A percentile compares a stretch with the other conserved stretches of the same genome.
These are phyloP conservation scores for Cyberlindnera petersonii DNA, from an alignment of 805 yeast species.

Conservation along the genomic window DNA sequence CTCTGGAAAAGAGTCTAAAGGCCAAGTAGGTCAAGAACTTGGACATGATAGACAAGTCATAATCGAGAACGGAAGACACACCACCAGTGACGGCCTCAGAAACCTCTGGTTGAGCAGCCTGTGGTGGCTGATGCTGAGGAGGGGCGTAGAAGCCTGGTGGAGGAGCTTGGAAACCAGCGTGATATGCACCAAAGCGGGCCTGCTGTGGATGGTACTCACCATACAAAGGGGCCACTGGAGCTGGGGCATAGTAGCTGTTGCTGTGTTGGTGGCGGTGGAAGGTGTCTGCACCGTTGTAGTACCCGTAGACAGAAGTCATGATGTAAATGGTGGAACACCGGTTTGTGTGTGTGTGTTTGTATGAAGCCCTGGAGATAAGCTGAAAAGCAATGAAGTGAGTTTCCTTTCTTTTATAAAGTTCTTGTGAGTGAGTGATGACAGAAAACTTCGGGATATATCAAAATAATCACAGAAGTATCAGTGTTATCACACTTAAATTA, in stretches of 20 bases:
- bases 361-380: background rate
- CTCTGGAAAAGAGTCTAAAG: conserved; percentile 59
- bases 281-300: conserved; percentile 13
- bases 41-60: conserved; percentile 74
- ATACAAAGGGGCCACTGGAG: conserved; percentile 2
- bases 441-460: no score
- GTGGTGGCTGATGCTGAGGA: conserved; percentile 15
- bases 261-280: conserved; percentile 4
- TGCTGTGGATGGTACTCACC: conserved; percentile 3
- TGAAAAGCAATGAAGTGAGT: background rate
- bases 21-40: conserved; percentile 74
- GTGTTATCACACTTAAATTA: no score
- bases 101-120: conserved; percentile 13
- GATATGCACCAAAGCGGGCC: conserved; percentile 1
- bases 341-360: background rate
- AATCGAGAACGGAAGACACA: conserved; percentile 72
- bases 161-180: conserved; percentile 8
- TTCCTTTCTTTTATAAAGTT: background rate
- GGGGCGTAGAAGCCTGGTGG: conserved; percentile 9
- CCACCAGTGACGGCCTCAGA: conserved; percentile 52
- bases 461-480: no score
- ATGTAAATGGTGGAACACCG: background rate
- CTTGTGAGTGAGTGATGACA: no score
- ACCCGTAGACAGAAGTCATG: conserved; percentile 25
- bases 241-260: conserved; percentile 8